Evolutionary conservation across 768 basidiomycete genomes (phyloP).

Genomic region (Saitozyma sp.): DNA sequence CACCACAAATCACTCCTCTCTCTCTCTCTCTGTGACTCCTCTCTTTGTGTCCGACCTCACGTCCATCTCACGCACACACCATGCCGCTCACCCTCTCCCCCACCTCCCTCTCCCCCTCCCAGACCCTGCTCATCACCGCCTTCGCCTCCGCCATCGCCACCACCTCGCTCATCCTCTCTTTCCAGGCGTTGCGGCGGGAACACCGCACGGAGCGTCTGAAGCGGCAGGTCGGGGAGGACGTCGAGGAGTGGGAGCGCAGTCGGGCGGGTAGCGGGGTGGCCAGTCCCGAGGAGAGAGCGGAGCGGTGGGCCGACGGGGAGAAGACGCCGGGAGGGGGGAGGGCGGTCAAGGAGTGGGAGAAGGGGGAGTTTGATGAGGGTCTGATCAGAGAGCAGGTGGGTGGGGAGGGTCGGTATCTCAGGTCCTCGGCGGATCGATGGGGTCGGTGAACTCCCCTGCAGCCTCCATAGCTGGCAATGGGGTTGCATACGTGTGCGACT

Average conservation of each 20-base stretch:
- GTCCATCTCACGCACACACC: neutral
- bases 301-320: constrained; percentile 25
- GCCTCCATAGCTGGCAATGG: neutral
- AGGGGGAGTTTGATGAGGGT: constrained; percentile 61
- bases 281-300: constrained; percentile 31
- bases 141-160: constrained; percentile 42
- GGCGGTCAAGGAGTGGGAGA: constrained; percentile 32
- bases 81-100: constrained; percentile 9
- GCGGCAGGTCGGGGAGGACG: constrained; percentile 46
- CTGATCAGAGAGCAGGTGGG: constrained; percentile 69
- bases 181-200: constrained; percentile 49
- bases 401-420: neutral
- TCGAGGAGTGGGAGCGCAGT: constrained; percentile 40
- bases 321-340: constrained; percentile 13
- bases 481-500: neutral
- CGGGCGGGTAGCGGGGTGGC: constrained; percentile 26
- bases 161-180: constrained; percentile 47
- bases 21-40: neutral
- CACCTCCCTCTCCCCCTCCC: constrained; percentile 23
- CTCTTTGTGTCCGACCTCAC: neutral
- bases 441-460: neutral
- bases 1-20: neutral
- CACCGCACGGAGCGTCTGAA: constrained; percentile 48
- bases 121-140: constrained; percentile 46
- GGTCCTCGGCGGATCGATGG: neutral